A percentile compares a stretch with the other conserved stretches of the same genome.
These are phyloP conservation scores for Orbilia javanica DNA, from an alignment of 2,329 filamentous ascomycete species.

Conservation along the genomic window DNA sequence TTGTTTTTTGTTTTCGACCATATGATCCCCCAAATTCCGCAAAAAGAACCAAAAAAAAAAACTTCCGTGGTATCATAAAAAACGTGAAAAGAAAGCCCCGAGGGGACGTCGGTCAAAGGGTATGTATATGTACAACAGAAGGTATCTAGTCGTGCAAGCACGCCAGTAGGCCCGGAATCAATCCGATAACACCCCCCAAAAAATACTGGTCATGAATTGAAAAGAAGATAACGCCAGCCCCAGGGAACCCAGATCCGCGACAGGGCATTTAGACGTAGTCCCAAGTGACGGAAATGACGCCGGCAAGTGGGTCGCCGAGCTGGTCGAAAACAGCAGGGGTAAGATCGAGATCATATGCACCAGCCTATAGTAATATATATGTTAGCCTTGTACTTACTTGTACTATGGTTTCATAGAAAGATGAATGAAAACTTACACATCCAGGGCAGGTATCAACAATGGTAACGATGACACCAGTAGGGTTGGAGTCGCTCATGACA, in stretches of 20 bases:
- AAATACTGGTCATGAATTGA: neutral
- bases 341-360: constrained; percentile 56
- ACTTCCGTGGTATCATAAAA: constrained; percentile 37
- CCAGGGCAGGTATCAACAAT: constrained; percentile 59
- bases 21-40: neutral
- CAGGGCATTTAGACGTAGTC: constrained; percentile 22
- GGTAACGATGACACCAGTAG: constrained; percentile 35
- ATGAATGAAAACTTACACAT: constrained; percentile 60
- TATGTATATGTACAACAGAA: constrained; percentile 44
- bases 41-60: too few species aligned
- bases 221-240: constrained; percentile 10
- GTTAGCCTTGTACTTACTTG: constrained; percentile 27
- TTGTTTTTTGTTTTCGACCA: neutral
- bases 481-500: constrained; percentile 42
- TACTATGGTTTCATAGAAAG: neutral
- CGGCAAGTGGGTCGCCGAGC: constrained; percentile 47
- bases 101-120: neutral
- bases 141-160: constrained; percentile 18
- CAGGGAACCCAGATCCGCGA: neutral
- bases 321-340: constrained; percentile 54
- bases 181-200: constrained; percentile 7
- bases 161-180: constrained; percentile 7
- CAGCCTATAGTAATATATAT: constrained; percentile 12
- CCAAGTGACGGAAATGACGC: constrained; percentile 57
- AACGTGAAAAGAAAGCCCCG: constrained; percentile 1